A percentile compares a stretch with the other conserved stretches of the same genome.
Evolutionary conservation across 2,329 filamentous ascomycete genomes (phyloP).

Genomic region (Raffaelea deltoideospora): DNA sequence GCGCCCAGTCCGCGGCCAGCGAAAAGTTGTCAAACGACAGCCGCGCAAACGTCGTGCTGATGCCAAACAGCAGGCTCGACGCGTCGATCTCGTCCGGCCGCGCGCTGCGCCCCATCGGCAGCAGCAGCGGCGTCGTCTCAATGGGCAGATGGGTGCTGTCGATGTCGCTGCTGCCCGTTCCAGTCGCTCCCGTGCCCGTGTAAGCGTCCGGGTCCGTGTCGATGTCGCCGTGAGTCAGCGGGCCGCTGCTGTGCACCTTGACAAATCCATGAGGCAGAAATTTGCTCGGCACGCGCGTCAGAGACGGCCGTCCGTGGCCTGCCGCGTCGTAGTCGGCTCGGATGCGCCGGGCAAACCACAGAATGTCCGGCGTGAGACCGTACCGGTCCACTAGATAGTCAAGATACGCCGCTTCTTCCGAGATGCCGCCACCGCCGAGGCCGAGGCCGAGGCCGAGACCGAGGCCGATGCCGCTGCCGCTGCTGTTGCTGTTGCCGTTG

Average conservation of each 20-base stretch:
- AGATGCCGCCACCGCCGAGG: too few relatives aligned
- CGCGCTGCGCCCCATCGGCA: slow-evolving; percentile 18
- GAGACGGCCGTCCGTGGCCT: slow-evolving; percentile 9
- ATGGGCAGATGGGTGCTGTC: not conserved
- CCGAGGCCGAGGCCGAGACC: too few relatives aligned
- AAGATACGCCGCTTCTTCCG: slow-evolving; percentile 9
- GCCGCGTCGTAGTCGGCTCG: slow-evolving; percentile 1
- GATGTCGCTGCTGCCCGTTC: slow-evolving; percentile 5
- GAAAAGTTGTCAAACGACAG: slow-evolving; percentile 22
- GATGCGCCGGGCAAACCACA: slow-evolving; percentile 12
- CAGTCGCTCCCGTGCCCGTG: not conserved
- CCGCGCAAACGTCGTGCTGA: slow-evolving; percentile 27
- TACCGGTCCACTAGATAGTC: slow-evolving; percentile 12
- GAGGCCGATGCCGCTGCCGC: too few relatives aligned
- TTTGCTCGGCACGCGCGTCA: slow-evolving; percentile 8
- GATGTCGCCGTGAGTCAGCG: too few relatives aligned
- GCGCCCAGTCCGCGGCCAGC: slow-evolving; percentile 25
- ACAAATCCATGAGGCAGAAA: slow-evolving; percentile 10
- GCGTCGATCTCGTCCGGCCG: slow-evolving; percentile 20
- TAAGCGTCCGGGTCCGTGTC: slow-evolving; percentile 7
- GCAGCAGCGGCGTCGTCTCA: slow-evolving; percentile 14
- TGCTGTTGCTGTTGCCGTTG: too few relatives aligned
- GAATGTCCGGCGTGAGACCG: slow-evolving; percentile 12
- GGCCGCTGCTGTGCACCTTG: not conserved
- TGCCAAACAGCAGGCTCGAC: slow-evolving; percentile 24